Conservation (phyloP, 257 asterid genomes). For the Handroanthus guayacan region DNA sequence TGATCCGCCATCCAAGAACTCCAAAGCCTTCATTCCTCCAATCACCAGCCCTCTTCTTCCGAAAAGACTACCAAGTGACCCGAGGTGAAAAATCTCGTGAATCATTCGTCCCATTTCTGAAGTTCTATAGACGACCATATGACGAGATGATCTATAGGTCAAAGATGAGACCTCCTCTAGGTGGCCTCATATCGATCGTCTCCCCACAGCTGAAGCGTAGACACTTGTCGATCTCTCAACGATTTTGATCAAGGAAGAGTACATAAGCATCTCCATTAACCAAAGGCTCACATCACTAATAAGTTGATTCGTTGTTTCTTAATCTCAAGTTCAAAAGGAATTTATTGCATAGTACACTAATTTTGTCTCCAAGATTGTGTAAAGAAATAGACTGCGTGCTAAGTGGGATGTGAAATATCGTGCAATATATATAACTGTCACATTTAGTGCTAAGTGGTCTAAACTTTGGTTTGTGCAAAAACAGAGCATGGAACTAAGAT, state of each 20-base stretch:
- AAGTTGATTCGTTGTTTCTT: slow-evolving; percentile 43
- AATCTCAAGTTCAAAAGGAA: slow-evolving; percentile 38
- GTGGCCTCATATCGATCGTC: slow-evolving; percentile 88
- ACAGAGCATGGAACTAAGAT: slow-evolving; percentile 61
- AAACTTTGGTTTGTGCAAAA: slow-evolving; percentile 51
- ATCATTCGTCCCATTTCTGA: slow-evolving; percentile 63
- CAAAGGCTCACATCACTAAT: slow-evolving; percentile 39
- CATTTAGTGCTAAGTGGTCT: slow-evolving; percentile 59
- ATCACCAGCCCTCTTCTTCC: slow-evolving; percentile 83
- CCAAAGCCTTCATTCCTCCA: slow-evolving; percentile 84
- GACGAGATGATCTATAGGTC: slow-evolving; percentile 93
- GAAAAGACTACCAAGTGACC: slow-evolving; percentile 51
- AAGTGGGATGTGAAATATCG: slow-evolving; percentile 72
- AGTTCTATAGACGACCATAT: slow-evolving; percentile 79
- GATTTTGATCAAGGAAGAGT: slow-evolving; percentile 62
- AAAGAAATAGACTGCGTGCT: slow-evolving; percentile 66
- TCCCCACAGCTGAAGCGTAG: slow-evolving; percentile 70
- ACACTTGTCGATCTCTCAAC: slow-evolving; percentile 83
- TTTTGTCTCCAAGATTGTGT: slow-evolving; percentile 39
- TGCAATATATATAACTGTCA: slow-evolving; percentile 51
- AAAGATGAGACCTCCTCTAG: slow-evolving; percentile 87
- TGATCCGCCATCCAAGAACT: slow-evolving; percentile 66
- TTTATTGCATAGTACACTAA: slow-evolving; percentile 42
- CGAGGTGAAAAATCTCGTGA: slow-evolving; percentile 60
- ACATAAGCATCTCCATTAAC: slow-evolving; percentile 42